Evolutionary conservation across 2,329 filamentous ascomycete species (phyloP).

Genomic region (Talaromyces sp.): DNA sequence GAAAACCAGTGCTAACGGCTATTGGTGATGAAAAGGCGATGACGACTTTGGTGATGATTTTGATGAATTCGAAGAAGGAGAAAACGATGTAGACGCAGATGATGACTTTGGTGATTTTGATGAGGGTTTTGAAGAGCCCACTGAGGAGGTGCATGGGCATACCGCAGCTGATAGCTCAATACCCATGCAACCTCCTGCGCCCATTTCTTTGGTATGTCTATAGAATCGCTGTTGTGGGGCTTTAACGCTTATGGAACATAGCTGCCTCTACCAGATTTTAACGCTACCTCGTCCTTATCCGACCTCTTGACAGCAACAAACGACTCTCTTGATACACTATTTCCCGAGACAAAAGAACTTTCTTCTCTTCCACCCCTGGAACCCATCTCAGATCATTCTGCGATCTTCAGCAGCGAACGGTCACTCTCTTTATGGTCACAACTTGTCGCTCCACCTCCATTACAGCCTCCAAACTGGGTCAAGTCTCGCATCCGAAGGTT

Average conservation of each 20-base stretch:
- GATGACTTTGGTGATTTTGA: slow-evolving; percentile 63
- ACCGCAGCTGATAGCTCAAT: not conserved
- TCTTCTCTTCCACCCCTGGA: slow-evolving; percentile 30
- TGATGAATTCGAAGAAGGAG: slow-evolving; percentile 48
- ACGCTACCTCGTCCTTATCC: slow-evolving; percentile 43
- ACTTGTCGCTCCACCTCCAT: slow-evolving; percentile 84
- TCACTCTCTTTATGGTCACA: slow-evolving; percentile 94
- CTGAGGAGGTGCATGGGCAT: slow-evolving; percentile 19
- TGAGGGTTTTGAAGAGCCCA: slow-evolving; percentile 54
- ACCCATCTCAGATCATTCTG: slow-evolving; percentile 36
- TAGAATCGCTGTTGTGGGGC: not conserved
- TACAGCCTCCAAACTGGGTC: slow-evolving; percentile 97
- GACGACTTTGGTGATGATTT: slow-evolving; percentile 61
- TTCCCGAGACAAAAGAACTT: slow-evolving; percentile 35
- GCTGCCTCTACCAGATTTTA: slow-evolving; percentile 47
- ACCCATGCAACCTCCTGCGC: slow-evolving; percentile 22
- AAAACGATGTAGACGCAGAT: slow-evolving; percentile 41
- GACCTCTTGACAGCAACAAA: slow-evolving; percentile 35
- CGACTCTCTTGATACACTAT: slow-evolving; percentile 38
- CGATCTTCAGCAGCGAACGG: slow-evolving; percentile 76
- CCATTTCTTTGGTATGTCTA: slow-evolving; percentile 40
- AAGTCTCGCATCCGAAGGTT: slow-evolving; percentile 89
- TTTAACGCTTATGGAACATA: slow-evolving; percentile 11
- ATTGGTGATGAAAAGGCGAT: slow-evolving; percentile 58
- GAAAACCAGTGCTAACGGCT: slow-evolving; percentile 14